Evolutionary conservation across 2,329 filamentous ascomycete genomes (phyloP), one percentile per base, ranked within the genome.

Genomic region (Thielaviopsis euricoi): DNA sequence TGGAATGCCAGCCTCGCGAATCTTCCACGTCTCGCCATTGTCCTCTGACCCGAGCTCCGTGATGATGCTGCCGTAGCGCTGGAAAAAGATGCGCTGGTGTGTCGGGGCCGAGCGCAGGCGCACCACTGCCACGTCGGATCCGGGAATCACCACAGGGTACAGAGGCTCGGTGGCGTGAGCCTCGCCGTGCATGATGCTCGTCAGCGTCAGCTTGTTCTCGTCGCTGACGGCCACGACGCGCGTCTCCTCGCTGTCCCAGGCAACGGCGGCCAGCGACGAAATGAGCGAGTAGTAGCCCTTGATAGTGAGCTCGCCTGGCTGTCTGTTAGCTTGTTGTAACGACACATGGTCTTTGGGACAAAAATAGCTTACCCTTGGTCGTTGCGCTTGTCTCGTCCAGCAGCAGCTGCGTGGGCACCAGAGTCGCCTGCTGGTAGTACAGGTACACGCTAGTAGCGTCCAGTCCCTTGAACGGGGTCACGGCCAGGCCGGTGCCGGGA

Each of bases 21-120:
- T 50, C 55, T 60, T 60, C 58, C 58, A 60, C 22, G 58, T 60
- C 55, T 60, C 55, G 17, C 58, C 58, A 33, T 60, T 60, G 19
- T 60, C 58, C 17, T 60, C 55, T 17, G 58, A 60, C 9, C 58
- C 58, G 29, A 60, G 40, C 23, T 53, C 55, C 12, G 55, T 57
- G 25, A 60, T 60, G 10, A 60, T 60, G 46, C 58, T 60, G 7
- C 58, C 58, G 13, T 60, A 57, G 53, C 58, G 56, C 55, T 60
- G 58, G 52, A 60, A 60, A 52, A 57, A 60, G 15, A 60, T 60
- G n/a, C 58, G 43, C 55, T 60, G 58, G 52, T 60, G 55, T 12
- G 29, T 26, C 2, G 55, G 58, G 10, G 55, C 37, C 25, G 52
- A 57, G 12, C 58, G 55, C 37, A 60, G 37, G 22, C 58, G 49